Percentiles rank a stretch among this genome's conserved stretches.
Conservation (phyloP, 1,139 yeast species). For the Lodderomyces theae region DNA sequence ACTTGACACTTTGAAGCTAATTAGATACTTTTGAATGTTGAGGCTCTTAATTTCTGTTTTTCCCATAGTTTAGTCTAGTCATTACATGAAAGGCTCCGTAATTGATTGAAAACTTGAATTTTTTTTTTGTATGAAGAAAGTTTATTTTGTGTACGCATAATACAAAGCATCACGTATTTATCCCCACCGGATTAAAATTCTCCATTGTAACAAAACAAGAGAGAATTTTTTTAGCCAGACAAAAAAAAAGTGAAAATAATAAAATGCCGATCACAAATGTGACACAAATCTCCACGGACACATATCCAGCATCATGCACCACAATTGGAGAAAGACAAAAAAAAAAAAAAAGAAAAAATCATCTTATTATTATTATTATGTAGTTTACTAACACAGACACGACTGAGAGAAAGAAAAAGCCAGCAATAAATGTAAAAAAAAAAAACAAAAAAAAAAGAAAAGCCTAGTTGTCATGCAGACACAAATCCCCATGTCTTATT, state of each 20-base stretch:
- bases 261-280: no score
- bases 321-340: no score
- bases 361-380: no score
- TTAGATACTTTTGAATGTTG: background rate
- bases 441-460: background rate
- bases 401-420: background rate
- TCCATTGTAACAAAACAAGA: background rate
- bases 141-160: no score
- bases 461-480: background rate
- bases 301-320: background rate
- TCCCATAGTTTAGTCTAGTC: background rate
- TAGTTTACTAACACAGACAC: background rate
- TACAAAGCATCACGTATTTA: background rate
- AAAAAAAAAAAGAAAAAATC: no score
- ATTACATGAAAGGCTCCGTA: no score
- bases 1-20: background rate
- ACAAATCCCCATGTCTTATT: background rate
- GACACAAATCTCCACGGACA: conserved; percentile 1
- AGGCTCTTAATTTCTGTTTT: no score
- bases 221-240: background rate
- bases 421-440: background rate
- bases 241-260: no score
- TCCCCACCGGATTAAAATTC: conserved; percentile 3
- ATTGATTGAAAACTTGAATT: no score
- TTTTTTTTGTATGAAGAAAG: background rate